Conservation (phyloP, 108 stramenopile genomes). For the Seminavis robusta region DNA sequence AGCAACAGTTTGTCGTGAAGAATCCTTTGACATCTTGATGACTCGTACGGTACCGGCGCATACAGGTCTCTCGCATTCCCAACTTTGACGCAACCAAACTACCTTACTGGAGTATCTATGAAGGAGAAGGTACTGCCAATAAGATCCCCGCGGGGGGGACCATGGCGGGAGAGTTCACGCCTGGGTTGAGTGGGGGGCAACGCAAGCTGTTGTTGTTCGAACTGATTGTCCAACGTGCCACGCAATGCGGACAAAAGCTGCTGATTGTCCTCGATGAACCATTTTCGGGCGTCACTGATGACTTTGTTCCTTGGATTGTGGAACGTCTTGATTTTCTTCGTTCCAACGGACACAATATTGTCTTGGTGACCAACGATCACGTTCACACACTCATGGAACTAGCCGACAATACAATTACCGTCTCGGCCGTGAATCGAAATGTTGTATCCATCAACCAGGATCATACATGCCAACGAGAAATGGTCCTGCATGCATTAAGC, state of each 20-base stretch:
- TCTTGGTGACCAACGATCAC: slow-evolving; percentile 75
- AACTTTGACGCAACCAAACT: slow-evolving; percentile 59
- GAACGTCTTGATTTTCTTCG: slow-evolving; percentile 45
- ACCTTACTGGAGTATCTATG: slow-evolving; percentile 68
- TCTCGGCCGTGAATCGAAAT: slow-evolving; percentile 55
- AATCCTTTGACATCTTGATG: no score
- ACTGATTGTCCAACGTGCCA: slow-evolving; percentile 53
- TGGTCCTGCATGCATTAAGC: slow-evolving; percentile 38
- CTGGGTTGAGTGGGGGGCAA: slow-evolving; percentile 66
- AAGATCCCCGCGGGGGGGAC: slow-evolving; percentile 57
- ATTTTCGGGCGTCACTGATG: slow-evolving; percentile 71
- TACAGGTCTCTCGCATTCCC: slow-evolving; percentile 51
- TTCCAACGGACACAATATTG: slow-evolving; percentile 53
- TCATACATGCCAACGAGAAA: slow-evolving; percentile 31
- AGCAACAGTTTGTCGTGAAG: no score
- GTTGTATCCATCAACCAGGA: slow-evolving; percentile 48
- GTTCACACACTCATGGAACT: slow-evolving; percentile 48
- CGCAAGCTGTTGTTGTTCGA: slow-evolving; percentile 68
- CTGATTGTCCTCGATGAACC: slow-evolving; percentile 64
- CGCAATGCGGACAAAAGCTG: slow-evolving; percentile 33
- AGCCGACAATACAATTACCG: slow-evolving; percentile 69
- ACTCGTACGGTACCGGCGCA: no score
- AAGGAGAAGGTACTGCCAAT: slow-evolving; percentile 41
- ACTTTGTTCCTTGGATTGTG: slow-evolving; percentile 68
- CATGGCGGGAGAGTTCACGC: slow-evolving; percentile 65